These are phyloP conservation scores for Debaryomyces prosopidis DNA, from an alignment of 805 yeast genomes.

Conservation along the genomic window DNA sequence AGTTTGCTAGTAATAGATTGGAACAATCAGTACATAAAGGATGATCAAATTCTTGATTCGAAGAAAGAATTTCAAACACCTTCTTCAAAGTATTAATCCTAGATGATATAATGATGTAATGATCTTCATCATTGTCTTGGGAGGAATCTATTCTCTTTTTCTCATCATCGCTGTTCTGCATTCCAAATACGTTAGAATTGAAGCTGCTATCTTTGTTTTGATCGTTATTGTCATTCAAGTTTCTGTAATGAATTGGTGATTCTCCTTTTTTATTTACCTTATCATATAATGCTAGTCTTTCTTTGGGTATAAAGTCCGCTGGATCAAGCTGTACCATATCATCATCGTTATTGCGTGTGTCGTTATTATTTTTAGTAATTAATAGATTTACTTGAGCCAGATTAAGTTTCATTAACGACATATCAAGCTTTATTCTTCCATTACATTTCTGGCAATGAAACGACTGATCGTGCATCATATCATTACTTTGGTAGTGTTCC, in stretches of 20 bases:
- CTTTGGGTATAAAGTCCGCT: slow-evolving; percentile 36
- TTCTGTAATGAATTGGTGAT: slow-evolving; percentile 22
- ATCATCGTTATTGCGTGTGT: background rate
- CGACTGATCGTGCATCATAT: slow-evolving; percentile 6
- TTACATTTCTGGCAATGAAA: slow-evolving; percentile 62
- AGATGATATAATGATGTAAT: slow-evolving; percentile 40
- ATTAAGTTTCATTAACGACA: slow-evolving; percentile 51
- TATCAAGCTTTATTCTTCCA: slow-evolving; percentile 56
- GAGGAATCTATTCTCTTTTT: slow-evolving; percentile 4
- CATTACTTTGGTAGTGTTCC: background rate
- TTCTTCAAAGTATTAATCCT: slow-evolving; percentile 56
- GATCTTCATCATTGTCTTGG: slow-evolving; percentile 3
- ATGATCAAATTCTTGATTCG: slow-evolving; percentile 69
- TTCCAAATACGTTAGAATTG: slow-evolving; percentile 19
- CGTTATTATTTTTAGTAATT: slow-evolving; percentile 25
- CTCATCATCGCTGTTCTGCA: slow-evolving; percentile 14
- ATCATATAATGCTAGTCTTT: slow-evolving; percentile 37
- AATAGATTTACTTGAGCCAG: slow-evolving; percentile 58
- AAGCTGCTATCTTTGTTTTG: slow-evolving; percentile 13
- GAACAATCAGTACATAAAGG: slow-evolving; percentile 93
- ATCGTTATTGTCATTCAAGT: slow-evolving; percentile 33
- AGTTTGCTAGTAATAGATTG: slow-evolving; percentile 57
- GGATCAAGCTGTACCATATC: slow-evolving; percentile 21
- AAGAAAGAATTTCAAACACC: slow-evolving; percentile 69
- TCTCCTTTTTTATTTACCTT: slow-evolving; percentile 23